These are phyloP conservation scores for Chamaecrista fasciculata DNA, from an alignment of 306 rosid genomes.

Conservation along the genomic window DNA sequence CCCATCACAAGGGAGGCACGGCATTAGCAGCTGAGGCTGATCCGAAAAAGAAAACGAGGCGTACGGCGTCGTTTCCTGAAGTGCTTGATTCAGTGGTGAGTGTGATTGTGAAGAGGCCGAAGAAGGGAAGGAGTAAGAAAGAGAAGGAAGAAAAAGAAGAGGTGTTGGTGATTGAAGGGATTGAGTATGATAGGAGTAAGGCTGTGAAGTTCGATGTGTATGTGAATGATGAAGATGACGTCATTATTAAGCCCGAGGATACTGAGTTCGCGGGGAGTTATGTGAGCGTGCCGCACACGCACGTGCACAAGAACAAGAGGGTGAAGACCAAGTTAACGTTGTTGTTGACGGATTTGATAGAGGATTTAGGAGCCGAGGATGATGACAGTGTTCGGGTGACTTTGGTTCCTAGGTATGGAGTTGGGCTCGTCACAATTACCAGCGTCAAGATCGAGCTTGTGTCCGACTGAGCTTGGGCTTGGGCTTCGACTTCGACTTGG, in stretches of 20 bases:
- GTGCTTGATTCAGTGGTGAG: conserved; percentile 41
- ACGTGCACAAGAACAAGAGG: conserved; percentile 36
- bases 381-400: conserved; percentile 68
- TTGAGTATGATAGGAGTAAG: conserved; percentile 44
- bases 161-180: conserved; percentile 52
- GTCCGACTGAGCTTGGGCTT: too few species aligned
- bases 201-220: conserved; percentile 66
- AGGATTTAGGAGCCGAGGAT: conserved; percentile 68
- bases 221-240: conserved; percentile 70
- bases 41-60: neutral
- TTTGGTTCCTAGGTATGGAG: conserved; percentile 58
- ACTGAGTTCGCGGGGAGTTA: conserved; percentile 85
- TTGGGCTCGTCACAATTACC: conserved; percentile 40
- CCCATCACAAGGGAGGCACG: neutral
- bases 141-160: conserved; percentile 54
- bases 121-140: conserved; percentile 40
- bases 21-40: conserved; percentile 40
- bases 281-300: conserved; percentile 65
- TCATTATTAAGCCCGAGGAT: conserved; percentile 29
- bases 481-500: too few species aligned
- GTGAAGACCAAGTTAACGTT: conserved; percentile 43
- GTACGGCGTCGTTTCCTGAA: conserved; percentile 39
- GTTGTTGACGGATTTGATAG: conserved; percentile 61
- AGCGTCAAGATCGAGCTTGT: conserved; percentile 50
- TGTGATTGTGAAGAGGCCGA: conserved; percentile 51